Percentiles rank a stretch among this genome's conserved stretches.
phyloP scores from a whole-genome alignment of 148 eudicot genomes.

The Camellia sinensis region DNA sequence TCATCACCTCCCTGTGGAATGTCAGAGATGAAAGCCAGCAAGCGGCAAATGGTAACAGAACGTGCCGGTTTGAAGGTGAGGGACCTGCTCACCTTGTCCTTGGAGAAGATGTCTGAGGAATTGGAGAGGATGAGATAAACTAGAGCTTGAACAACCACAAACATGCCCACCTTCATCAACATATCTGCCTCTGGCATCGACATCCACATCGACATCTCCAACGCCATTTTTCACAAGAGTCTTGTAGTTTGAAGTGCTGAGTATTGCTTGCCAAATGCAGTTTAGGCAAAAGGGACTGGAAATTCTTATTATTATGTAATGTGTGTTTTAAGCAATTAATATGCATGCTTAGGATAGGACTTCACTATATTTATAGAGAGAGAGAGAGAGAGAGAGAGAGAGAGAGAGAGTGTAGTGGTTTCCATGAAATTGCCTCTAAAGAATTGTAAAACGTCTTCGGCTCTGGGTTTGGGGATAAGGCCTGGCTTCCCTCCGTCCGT shows the following conservation, averaged over 20 bases:
- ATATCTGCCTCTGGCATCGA: not conserved
- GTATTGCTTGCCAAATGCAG: not conserved
- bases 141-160: slow-evolving; percentile 51
- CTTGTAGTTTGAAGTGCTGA: not conserved
- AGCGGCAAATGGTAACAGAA: slow-evolving; percentile 29
- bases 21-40: slow-evolving; percentile 41
- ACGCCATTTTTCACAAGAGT: not conserved
- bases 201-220: not conserved
- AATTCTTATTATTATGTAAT: no score
- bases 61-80: slow-evolving; percentile 42
- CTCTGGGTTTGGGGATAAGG: no score
- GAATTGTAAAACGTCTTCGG: no score
- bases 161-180: slow-evolving; percentile 37
- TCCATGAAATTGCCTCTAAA: no score
- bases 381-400: no score
- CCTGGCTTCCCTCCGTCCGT: not conserved
- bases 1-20: slow-evolving; percentile 20
- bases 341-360: no score
- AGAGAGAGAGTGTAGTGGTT: no score
- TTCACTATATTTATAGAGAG: no score
- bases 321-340: no score
- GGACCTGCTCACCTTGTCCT: slow-evolving; percentile 32
- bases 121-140: slow-evolving; percentile 52
- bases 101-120: slow-evolving; percentile 53
- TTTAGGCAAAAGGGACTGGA: no score